Evolutionary conservation across 768 basidiomycete genomes (phyloP), one percentile per base, ranked within the genome.

Genomic region (Trametes maxima): DNA sequence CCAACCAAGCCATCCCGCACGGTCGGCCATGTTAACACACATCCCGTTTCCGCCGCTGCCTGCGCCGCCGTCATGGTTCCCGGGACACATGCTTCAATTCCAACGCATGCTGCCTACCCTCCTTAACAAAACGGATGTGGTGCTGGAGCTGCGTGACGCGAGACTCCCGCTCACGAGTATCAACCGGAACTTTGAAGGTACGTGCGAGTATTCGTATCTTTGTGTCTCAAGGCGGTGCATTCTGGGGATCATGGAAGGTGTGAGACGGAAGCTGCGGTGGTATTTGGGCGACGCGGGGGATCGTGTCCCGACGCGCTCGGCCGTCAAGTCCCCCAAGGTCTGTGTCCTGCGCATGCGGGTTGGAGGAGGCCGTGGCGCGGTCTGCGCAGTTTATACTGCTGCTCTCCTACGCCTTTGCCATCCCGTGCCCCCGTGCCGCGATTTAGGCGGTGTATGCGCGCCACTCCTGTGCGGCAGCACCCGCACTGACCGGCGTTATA

Each of bases 21-120:
- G 5, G 21, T 1, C 45, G 45, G 21, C 62, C 60, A 77, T 76
- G 76, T 65, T 78, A 62, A 69, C 70, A 47, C 66, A 66, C 66
- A 66, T 80, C 49, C 72, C 73, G 37, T 74, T 78, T 60, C 80
- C 82, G 57, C 75, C 76, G 57, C 81, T 94, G 22, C 86, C 90
- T 45, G 75, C 78, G 47, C 87, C 92, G 33, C 89, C 89, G 53
- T 95, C 94, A 81, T 97, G 94, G 94, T 96, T 89, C 77, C 93
- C 93, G 24, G 95, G 95, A 36, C 95, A 98, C 75, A 98, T 97
- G 95, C 88, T 86, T 75, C 85, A 87, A 69, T 96, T 96, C 72
- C 83, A 87, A 44, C 82, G 87, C 62, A 83, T 84, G 72, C 78
- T 97, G 44, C 92, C 94, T 19, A 76, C 82, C 19, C 78, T 94